Evolutionary conservation across 495 filamentous ascomycete genomes (phyloP), one percentile per base, ranked within the genome.

Genomic region (Penicillium desertorum): DNA sequence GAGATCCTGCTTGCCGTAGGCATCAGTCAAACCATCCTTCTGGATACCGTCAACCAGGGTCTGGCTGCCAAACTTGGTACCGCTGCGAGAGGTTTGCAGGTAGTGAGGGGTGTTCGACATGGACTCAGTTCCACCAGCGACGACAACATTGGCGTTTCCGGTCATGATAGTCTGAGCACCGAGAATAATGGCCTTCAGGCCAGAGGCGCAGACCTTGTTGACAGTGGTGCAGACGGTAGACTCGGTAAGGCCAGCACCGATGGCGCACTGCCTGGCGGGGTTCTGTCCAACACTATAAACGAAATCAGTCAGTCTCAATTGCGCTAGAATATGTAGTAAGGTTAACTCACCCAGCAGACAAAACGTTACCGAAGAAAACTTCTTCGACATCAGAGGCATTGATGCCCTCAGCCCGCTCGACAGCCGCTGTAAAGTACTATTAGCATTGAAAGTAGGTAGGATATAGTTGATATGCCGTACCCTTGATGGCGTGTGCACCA

Each of bases 91-190:
- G 65, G 78, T 87, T 44, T 91, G 90, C 44, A 96, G 85, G 79
- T 98, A 98, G 77, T 98, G 92, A n/a, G 95, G 95, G 47, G 86
- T 81, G 78, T 97, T 98, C 60, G 90, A 92, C 94, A 98, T 98
- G 76, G 90, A 94, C 80, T 98, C 94, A 57, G 92, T 83, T 57
- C 94, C 94, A 63, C 93, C 94, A 42, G 90, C 95, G 16, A 98
- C 88, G 39, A 98, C 85, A 60, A 94, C 83, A 49, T 89, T 86
- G 60, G 94, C 92, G 65, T 87, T 94, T 59, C 94, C 92, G 30
- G 91, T 96, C 66, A 96, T 91, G 72, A 98, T 97, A 59, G 91
- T 96, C 78, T 98, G 94, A 25, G 94, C 88, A 49, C 88, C 95
- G 54, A 98, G 83, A 61, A 96, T 93, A 73, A 98, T 87, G 58